phyloP scores from a whole-genome alignment of 2,329 filamentous ascomycete genomes.

The Septoria linicola region DNA sequence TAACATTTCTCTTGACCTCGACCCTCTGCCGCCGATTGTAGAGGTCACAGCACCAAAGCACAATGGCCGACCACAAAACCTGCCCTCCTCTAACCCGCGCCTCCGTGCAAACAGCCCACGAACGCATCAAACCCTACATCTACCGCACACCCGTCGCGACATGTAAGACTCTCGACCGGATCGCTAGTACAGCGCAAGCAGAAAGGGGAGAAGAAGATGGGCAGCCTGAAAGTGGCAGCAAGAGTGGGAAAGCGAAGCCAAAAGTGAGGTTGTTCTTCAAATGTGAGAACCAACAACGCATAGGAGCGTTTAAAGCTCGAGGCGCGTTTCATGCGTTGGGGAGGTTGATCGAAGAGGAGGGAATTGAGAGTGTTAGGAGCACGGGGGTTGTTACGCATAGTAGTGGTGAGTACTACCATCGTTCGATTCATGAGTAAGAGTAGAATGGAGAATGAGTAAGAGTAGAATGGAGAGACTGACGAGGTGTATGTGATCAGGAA shows the following conservation, averaged over 20 bases:
- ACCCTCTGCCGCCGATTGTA: too few relatives aligned
- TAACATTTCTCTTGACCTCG: neutral
- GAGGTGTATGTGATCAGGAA: slow-evolving; percentile 57
- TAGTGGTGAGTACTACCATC: slow-evolving; percentile 64
- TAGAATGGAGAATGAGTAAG: neutral
- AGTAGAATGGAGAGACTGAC: slow-evolving; percentile 6
- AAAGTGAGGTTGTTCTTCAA: slow-evolving; percentile 83
- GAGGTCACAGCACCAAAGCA: neutral
- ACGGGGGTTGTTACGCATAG: slow-evolving; percentile 87
- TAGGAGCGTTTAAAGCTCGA: slow-evolving; percentile 89
- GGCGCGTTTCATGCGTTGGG: slow-evolving; percentile 86
- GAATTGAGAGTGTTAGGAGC: slow-evolving; percentile 56
- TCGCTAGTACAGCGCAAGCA: slow-evolving; percentile 71
- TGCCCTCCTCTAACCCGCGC: slow-evolving; percentile 66
- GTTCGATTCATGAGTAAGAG: neutral
- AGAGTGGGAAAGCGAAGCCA: slow-evolving; percentile 54
- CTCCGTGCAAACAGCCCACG: slow-evolving; percentile 70
- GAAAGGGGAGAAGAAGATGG: slow-evolving; percentile 24
- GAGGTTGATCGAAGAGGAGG: slow-evolving; percentile 63
- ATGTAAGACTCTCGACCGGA: slow-evolving; percentile 67
- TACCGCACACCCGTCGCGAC: slow-evolving; percentile 83
- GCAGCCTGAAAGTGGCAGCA: too few relatives aligned
- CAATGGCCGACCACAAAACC: slow-evolving; percentile 47
- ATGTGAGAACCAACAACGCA: slow-evolving; percentile 87
- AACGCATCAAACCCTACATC: slow-evolving; percentile 70